Base-by-base conservation (phyloP, 169 alveolate species). In the Babesia sp. region DNA sequence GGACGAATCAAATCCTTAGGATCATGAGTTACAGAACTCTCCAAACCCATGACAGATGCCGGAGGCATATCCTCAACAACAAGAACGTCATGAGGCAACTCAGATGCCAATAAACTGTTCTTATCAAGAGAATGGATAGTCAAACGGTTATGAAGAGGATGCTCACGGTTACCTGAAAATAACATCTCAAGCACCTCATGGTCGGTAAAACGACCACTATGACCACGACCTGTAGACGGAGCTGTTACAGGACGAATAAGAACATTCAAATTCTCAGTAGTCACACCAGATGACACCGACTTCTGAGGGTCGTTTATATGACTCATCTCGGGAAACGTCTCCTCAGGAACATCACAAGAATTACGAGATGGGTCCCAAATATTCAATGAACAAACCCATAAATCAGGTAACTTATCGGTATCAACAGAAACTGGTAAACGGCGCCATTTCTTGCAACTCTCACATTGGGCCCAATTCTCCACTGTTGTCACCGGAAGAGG, bases 381-480 rank as follows among this genome's bases (percentile, higher is more conserved):
- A 61, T 87, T 87, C 24, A 87, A 53, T 24, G 79, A 41, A 53
- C 93, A 87, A n/a, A 76, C 84, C 93, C 93, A 87, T n/a, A 77
- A 61, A 37, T 87, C 93, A 22, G 93, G 93, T 55, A 87, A 45
- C 45, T 71, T 36, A 26, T 63, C 85, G n/a, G 87, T 80, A 46
- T 87, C 78, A 18, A 87, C 85, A 31, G 61, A 61, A 29, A 58
- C 59, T 31, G 90, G 91, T 9, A 87, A 34, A 34, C 87, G 72
- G 46, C 93, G 54, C 93, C 93, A 87, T 53, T 87, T 87, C 67
- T 83, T 87, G 50, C 93, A 87, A 44, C 48, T 63, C 54, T 87
- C 93, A 69, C 93, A 87, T 39, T 87, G 93, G 18, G 87, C 93
- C 93, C 93, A 87, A 31, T 87, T 83, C 59, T 80, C 93, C 61